Evolutionary conservation across 164 flowering plant species (phyloP), one percentile per base, ranked within the genome.

Genomic region (Annona cherimola): DNA sequence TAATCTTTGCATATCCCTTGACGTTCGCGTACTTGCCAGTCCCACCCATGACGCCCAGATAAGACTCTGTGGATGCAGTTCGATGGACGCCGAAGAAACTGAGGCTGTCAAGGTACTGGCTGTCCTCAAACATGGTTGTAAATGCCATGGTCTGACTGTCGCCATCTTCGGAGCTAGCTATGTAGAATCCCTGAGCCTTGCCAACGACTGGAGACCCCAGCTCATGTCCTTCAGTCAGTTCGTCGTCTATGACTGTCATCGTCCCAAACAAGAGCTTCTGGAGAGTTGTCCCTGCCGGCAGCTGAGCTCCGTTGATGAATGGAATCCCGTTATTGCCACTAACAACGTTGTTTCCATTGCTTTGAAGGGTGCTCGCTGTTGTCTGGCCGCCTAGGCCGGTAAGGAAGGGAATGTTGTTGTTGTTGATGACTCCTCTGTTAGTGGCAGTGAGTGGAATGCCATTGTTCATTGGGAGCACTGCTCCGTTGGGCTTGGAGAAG

Each of bases 1-100:
- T 84, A 8, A 88, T 81, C 0, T 71, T 79, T 1, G 93, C 90
- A 63, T 69, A 83, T 2, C 94, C 94, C 77, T 81, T 84, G 14
- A 92, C 93, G 69, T 86, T 84, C 42, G 80, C 76, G 64, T 84
- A 89, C 85, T 88, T 90, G 4, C 94, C 93, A 0, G 93, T 92
- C 7, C 98, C 96, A n/a, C 94, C 98, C 86, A 89, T 93, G 67
- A 90, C 70, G 0, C 86, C 87, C 2, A 89, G 71, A 40, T 83
- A 85, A 54, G 88, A 89, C 45, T 87, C 91, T 0, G 89, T 80
- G 2, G 81, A 87, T 1, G 77, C 87, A 0, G 79, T 79, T 26
- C 83, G 71, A 63, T 83, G 88, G 2, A 88, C 85, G 0, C 96
- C 93, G 6, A 89, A 87, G 82, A 90, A 89, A 82, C 86, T 86